Percentiles rank a stretch among this genome's conserved stretches.
Evolutionary conservation across 306 rosid genomes (phyloP).

Genomic region (Vicia sativa): DNA sequence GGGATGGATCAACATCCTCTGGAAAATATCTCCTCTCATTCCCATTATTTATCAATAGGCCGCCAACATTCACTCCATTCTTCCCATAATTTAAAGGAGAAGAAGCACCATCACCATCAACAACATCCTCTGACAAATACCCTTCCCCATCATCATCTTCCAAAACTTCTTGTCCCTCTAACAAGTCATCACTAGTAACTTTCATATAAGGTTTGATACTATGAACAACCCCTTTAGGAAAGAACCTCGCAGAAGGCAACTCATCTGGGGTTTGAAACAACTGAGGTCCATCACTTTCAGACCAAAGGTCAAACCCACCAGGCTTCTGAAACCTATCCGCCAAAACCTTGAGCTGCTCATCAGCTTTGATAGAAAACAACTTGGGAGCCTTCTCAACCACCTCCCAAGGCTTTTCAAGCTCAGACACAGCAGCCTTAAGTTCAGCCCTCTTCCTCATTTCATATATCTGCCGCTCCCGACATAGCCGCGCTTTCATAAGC

Average conservation of each 20-base stretch:
- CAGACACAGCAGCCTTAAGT: constrained; percentile 82
- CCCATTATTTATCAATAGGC: constrained; percentile 40
- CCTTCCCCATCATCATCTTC: constrained; percentile 23
- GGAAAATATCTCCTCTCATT: constrained; percentile 41
- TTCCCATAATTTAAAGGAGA: constrained; percentile 29
- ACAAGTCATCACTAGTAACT: constrained; percentile 45
- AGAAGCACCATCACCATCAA: constrained; percentile 21
- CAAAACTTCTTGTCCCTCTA: constrained; percentile 27
- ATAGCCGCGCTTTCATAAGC: constrained; percentile 78
- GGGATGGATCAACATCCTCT: constrained; percentile 26
- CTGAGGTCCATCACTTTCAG: constrained; percentile 78
- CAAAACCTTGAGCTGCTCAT: constrained; percentile 87
- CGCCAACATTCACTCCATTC: constrained; percentile 33
- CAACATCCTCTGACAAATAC: constrained; percentile 1
- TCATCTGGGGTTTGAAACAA: constrained; percentile 77
- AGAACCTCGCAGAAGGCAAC: constrained; percentile 84
- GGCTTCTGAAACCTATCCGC: constrained; percentile 91
- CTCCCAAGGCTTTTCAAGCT: constrained; percentile 96
- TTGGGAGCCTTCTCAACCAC: constrained; percentile 71
- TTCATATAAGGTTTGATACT: constrained; percentile 69
- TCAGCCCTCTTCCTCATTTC: constrained; percentile 98
- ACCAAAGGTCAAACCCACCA: constrained; percentile 92
- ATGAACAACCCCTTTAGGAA: constrained; percentile 95
- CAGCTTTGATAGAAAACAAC: constrained; percentile 73
- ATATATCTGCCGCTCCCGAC: constrained; percentile 86